phyloP scores from a whole-genome alignment of 495 filamentous ascomycete genomes.

The Astrothelium subdiscretum region DNA sequence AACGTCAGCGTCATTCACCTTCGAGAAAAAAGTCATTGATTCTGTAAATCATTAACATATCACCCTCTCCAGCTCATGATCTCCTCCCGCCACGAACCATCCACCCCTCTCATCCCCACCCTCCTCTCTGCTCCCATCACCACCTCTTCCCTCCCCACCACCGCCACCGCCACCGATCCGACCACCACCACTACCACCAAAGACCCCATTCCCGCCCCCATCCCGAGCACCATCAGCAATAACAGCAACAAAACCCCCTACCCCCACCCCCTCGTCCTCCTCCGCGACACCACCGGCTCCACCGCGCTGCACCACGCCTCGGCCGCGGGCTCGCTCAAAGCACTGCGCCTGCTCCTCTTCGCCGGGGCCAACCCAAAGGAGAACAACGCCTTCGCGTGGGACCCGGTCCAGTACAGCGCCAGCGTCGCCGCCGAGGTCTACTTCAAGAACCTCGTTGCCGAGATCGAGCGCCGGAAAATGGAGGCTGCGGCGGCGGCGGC shows the following conservation, averaged over 20 bases:
- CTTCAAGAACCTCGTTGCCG: slow-evolving; percentile 51
- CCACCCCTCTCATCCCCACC: slow-evolving; percentile 17
- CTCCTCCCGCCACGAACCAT: slow-evolving; percentile 13
- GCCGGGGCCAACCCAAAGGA: slow-evolving; percentile 54
- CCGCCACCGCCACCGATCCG: background rate
- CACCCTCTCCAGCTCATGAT: slow-evolving; percentile 18
- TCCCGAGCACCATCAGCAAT: too few species aligned
- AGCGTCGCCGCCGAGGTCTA: slow-evolving; percentile 69
- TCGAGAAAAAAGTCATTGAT: too few species aligned
- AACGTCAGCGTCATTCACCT: too few species aligned
- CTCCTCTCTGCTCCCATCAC: slow-evolving; percentile 12
- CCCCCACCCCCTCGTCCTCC: background rate
- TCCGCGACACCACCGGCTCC: slow-evolving; percentile 55
- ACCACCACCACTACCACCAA: background rate
- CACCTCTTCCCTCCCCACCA: slow-evolving; percentile 5
- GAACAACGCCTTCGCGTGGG: slow-evolving; percentile 61
- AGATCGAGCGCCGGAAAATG: slow-evolving; percentile 33
- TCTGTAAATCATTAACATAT: too few species aligned
- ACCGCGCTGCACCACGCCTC: slow-evolving; percentile 62
- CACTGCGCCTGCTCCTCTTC: slow-evolving; percentile 57
- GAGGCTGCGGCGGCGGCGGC: slow-evolving; percentile 16
- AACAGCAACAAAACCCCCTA: slow-evolving; percentile 22
- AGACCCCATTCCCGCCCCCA: background rate
- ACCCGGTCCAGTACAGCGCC: slow-evolving; percentile 56
- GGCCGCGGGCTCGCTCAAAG: slow-evolving; percentile 58